Evolutionary conservation across 768 basidiomycete species (phyloP), one percentile per base, ranked within the genome.

Genomic region (Naganishia vaughanmartiniae): DNA sequence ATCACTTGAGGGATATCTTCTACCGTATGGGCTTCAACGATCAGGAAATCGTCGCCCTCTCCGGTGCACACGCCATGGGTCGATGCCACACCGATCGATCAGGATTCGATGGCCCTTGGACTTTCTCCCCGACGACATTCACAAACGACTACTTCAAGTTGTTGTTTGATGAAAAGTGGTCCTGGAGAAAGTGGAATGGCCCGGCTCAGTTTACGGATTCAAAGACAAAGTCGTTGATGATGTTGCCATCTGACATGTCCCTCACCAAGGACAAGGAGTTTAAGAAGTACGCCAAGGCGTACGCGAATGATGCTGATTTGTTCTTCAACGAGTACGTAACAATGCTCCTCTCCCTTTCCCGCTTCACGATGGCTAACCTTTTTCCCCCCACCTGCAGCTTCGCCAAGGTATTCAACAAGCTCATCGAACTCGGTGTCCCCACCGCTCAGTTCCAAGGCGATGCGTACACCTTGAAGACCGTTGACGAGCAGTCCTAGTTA

Each of bases 21-120:
- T 87, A 90, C 83, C 89, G 92, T 77, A 93, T 93, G 92, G 92
- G 88, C 83, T 94, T 97, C 85, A 90, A 93, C 79, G 95, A 99
- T 83, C 92, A 91, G 82, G 95, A 97, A 83, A 98, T 98, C 60
- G 94, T 96, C 71, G 92, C 92, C 67, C 90, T 97, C 74, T 87
- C 87, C 28, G 95, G 95, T 73, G 93, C 92, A 45, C 95, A 99
- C 78, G 93, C 93, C 70, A 88, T 99, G 54, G 95, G 96, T 28
- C 91, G 95, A 79, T 95, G 93, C 86, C 95, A 99, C 84, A 70
- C 84, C 87, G 80, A 81, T 70, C 78, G 80, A 72, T 81, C 79
- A 45, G 77, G 79, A n/a, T 80, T 81, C 70, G 78, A 80, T 46
- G 78, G 81, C 19, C 80, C 82, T n/a, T 81, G 80, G 79, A 93